These are phyloP conservation scores for Aotearoamyces nothofagi DNA, from an alignment of 2,329 filamentous ascomycete genomes.

Conservation along the genomic window DNA sequence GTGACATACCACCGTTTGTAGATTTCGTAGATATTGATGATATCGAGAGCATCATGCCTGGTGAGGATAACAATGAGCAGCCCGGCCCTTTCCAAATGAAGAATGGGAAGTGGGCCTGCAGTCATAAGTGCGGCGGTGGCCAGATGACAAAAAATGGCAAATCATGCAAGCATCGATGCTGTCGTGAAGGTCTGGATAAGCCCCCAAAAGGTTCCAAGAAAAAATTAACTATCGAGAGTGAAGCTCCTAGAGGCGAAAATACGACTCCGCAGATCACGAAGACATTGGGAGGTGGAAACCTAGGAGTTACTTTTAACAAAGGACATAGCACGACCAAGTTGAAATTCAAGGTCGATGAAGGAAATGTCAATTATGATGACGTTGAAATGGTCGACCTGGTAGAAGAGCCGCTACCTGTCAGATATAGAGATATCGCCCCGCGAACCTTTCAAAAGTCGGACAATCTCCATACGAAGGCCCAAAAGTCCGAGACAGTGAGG, in stretches of 20 bases:
- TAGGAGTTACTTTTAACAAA: not conserved
- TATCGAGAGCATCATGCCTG: slow-evolving; percentile 11
- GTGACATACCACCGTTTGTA: too few relatives aligned
- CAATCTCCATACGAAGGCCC: slow-evolving; percentile 16
- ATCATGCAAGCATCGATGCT: slow-evolving; percentile 57
- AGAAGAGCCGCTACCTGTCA: too few relatives aligned
- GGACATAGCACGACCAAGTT: not conserved
- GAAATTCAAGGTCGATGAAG: not conserved
- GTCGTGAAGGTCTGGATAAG: slow-evolving; percentile 54
- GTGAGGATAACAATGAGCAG: slow-evolving; percentile 2
- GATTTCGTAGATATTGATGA: slow-evolving; percentile 37
- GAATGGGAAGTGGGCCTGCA: slow-evolving; percentile 63
- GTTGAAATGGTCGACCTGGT: not conserved
- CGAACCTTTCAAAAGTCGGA: slow-evolving; percentile 16
- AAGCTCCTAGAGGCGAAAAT: not conserved
- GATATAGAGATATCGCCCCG: too few relatives aligned
- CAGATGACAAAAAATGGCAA: slow-evolving; percentile 23
- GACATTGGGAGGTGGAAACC: slow-evolving; percentile 11
- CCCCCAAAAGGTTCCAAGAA: slow-evolving; percentile 20
- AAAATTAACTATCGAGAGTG: slow-evolving; percentile 4
- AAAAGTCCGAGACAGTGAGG: slow-evolving; percentile 9
- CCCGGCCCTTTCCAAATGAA: slow-evolving; percentile 34
- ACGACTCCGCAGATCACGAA: not conserved
- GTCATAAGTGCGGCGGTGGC: slow-evolving; percentile 43
- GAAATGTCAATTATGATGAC: not conserved